Percentiles rank a stretch among this genome's conserved stretches.
These are phyloP conservation scores for Penicillium manginii DNA, from an alignment of 495 filamentous ascomycete genomes.

Conservation along the genomic window DNA sequence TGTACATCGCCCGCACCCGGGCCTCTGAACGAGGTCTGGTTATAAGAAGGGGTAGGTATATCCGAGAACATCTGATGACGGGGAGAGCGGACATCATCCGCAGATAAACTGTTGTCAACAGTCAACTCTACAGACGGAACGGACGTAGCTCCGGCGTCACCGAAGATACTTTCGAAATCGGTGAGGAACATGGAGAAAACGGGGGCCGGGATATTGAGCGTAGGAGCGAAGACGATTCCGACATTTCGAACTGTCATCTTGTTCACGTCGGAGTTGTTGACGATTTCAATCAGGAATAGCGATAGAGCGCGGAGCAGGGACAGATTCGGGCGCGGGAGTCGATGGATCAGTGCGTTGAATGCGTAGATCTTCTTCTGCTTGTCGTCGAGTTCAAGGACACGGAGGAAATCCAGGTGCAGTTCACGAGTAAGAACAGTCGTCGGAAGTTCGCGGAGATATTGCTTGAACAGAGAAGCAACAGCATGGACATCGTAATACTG, in stretches of 20 bases:
- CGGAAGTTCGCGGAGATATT: slow-evolving; percentile 91
- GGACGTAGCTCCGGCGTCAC: slow-evolving; percentile 41
- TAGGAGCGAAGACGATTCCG: slow-evolving; percentile 98
- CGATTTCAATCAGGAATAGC: slow-evolving; percentile 83
- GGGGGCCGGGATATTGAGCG: slow-evolving; percentile 93
- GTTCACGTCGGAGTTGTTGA: slow-evolving; percentile 86
- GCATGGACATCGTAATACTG: slow-evolving; percentile 96
- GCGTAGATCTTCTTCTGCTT: slow-evolving; percentile 76
- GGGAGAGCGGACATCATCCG: slow-evolving; percentile 68
- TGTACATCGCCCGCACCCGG: neutral
- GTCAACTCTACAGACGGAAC: slow-evolving; percentile 44
- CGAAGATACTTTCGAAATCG: slow-evolving; percentile 86
- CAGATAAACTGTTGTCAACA: slow-evolving; percentile 47
- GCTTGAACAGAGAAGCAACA: slow-evolving; percentile 90
- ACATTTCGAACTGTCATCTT: slow-evolving; percentile 99
- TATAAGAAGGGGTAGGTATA: slow-evolving; percentile 66
- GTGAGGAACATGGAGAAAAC: slow-evolving; percentile 93
- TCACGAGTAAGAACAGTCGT: slow-evolving; percentile 89
- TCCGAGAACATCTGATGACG: slow-evolving; percentile 72
- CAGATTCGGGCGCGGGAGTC: slow-evolving; percentile 78
- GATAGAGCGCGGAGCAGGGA: slow-evolving; percentile 81
- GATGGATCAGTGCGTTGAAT: slow-evolving; percentile 83
- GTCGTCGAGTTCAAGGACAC: slow-evolving; percentile 73
- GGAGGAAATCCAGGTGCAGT: slow-evolving; percentile 85
- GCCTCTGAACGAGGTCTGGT: slow-evolving; percentile 60